Evolutionary conservation across 345 rosid species (phyloP).

Genomic region (Ceriops zippeliana): DNA sequence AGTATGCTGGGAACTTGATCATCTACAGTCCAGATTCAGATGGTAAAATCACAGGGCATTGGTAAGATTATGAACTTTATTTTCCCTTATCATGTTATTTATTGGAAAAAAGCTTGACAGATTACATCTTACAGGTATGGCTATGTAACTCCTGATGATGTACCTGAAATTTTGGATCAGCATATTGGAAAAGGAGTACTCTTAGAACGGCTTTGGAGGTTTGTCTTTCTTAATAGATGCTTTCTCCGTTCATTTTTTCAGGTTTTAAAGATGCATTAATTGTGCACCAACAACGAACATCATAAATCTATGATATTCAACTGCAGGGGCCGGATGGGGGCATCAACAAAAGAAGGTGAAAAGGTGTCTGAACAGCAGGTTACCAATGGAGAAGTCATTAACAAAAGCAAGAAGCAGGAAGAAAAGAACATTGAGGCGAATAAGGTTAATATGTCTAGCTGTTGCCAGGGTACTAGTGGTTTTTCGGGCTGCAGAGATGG

Average conservation of each 20-base stretch:
- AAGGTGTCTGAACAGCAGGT: constrained; percentile 35
- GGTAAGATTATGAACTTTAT: constrained; percentile 40
- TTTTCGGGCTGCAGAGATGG: constrained; percentile 68
- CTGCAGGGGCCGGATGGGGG: constrained; percentile 77
- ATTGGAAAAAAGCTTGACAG: constrained; percentile 1
- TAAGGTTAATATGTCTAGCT: constrained; percentile 38
- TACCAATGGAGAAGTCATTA: constrained; percentile 34
- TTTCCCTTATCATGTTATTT: neutral
- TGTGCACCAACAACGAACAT: neutral
- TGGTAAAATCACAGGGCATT: constrained; percentile 68
- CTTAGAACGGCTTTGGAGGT: constrained; percentile 80
- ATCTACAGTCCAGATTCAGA: constrained; percentile 56
- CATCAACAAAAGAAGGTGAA: constrained; percentile 33
- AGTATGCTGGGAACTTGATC: constrained; percentile 90
- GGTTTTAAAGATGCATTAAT: neutral
- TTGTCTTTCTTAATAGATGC: neutral
- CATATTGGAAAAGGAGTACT: constrained; percentile 74
- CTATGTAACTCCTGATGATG: constrained; percentile 84
- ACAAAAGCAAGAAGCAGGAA: constrained; percentile 29
- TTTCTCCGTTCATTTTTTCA: neutral
- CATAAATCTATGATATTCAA: constrained; percentile 10
- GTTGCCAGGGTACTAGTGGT: constrained; percentile 71
- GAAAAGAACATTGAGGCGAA: constrained; percentile 28
- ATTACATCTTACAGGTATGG: constrained; percentile 70
- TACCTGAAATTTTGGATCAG: constrained; percentile 77